These are phyloP conservation scores for Diplodia scrobiculata DNA, from an alignment of 2,329 filamentous ascomycete genomes.

Conservation along the genomic window DNA sequence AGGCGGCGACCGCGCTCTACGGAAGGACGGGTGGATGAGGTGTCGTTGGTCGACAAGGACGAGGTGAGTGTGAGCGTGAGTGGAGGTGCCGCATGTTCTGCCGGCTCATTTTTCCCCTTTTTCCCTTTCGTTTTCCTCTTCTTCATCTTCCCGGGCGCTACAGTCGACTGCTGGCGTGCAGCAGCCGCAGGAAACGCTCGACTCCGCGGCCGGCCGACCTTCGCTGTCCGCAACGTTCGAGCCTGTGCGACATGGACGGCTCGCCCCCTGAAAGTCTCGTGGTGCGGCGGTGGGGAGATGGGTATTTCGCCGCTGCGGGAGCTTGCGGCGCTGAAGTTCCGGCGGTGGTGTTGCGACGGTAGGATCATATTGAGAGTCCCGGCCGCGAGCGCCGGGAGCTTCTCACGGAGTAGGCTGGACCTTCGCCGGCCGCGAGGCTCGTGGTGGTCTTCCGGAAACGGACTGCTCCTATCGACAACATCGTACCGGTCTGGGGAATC, in stretches of 20 bases:
- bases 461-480: slow-evolving; percentile 4
- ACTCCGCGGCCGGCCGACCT: neutral
- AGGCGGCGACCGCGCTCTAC: neutral
- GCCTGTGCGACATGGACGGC: neutral
- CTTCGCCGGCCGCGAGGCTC: neutral
- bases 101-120: neutral
- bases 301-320: slow-evolving; percentile 22
- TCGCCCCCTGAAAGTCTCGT: neutral
- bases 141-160: neutral
- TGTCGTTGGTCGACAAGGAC: neutral
- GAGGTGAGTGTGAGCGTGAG: slow-evolving; percentile 9
- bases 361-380: slow-evolving; percentile 28
- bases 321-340: slow-evolving; percentile 10
- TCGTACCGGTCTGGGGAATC: neutral
- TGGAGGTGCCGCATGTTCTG: neutral
- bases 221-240: neutral
- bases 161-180: neutral
- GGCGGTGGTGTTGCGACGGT: slow-evolving; percentile 10
- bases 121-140: slow-evolving; percentile 3
- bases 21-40: slow-evolving; percentile 1
- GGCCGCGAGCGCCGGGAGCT: slow-evolving; percentile 18
- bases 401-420: slow-evolving; percentile 17
- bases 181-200: neutral
- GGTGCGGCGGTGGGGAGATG: slow-evolving; percentile 10
- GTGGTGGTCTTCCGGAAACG: slow-evolving; percentile 10